Evolutionary conservation across 352 stramenopile species (phyloP).

Genomic region (Globisporangium carolinianum): DNA sequence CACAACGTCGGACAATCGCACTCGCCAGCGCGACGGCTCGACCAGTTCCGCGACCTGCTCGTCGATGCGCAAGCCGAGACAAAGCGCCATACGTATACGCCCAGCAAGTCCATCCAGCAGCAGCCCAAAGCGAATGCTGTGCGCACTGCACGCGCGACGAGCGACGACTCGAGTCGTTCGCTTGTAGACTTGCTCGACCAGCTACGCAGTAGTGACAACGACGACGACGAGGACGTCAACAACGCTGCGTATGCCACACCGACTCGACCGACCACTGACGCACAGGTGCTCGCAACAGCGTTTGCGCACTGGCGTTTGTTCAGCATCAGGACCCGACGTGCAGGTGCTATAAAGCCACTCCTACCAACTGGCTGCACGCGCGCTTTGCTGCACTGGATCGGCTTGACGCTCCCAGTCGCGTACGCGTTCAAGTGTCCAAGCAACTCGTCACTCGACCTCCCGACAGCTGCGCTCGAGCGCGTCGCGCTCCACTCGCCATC

Average conservation of each 20-base stretch:
- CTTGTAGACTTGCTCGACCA: too few relatives aligned
- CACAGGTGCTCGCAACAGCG: too few relatives aligned
- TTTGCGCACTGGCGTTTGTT: background rate
- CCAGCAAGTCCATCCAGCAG: background rate
- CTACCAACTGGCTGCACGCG: conserved; percentile 17
- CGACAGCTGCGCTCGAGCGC: conserved; percentile 23
- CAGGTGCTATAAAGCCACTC: conserved; percentile 35
- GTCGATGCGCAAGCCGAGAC: too few relatives aligned
- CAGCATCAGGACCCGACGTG: conserved; percentile 10
- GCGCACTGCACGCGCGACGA: conserved; percentile 3
- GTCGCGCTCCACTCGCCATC: conserved; percentile 6
- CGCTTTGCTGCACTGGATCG: conserved; percentile 47
- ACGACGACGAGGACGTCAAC: too few relatives aligned
- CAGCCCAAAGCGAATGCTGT: conserved; percentile 7
- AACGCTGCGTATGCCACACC: too few relatives aligned
- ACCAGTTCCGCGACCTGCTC: conserved; percentile 47
- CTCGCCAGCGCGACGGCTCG: conserved; percentile 3
- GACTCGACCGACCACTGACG: too few relatives aligned
- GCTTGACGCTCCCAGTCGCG: conserved; percentile 22
- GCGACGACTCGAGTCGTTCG: background rate
- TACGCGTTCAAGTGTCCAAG: conserved; percentile 16
- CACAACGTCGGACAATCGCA: background rate
- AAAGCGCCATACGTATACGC: too few relatives aligned
- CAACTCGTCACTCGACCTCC: conserved; percentile 13
- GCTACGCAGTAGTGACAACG: background rate